Evolutionary conservation across 2,329 filamentous ascomycete species (phyloP).

Genomic region (Penicillium sp.): DNA sequence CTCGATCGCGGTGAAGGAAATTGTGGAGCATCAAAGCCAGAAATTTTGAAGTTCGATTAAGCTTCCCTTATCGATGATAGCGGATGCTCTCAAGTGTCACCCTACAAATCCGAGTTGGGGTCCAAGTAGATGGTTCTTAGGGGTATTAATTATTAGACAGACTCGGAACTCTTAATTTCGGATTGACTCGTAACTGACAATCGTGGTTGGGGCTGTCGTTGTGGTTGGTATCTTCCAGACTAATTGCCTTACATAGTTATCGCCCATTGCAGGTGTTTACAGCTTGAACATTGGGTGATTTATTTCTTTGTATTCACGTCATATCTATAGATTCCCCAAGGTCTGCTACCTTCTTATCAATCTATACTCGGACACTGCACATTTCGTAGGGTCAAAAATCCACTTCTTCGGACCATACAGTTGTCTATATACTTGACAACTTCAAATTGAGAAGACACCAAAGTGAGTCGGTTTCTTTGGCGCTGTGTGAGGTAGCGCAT

Average conservation of each 20-base stretch:
- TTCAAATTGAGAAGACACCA: no score
- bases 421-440: no score
- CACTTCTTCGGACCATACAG: no score
- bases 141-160: background rate
- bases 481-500: no score
- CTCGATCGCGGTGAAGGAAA: background rate
- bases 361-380: no score
- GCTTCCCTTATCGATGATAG: slow-evolving; percentile 19
- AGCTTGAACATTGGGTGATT: no score
- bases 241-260: background rate
- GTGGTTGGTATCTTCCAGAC: background rate
- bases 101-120: background rate
- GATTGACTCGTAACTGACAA: background rate
- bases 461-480: no score
- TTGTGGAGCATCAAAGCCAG: slow-evolving; percentile 3
- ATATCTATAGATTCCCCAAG: no score
- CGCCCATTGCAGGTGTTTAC: background rate
- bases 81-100: slow-evolving; percentile 12
- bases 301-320: no score
- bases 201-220: background rate
- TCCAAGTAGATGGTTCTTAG: background rate
- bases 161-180: background rate
- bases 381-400: no score
- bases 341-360: no score
- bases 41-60: slow-evolving; percentile 16